Percentiles rank a stretch among this genome's conserved stretches.
Evolutionary conservation across 352 stramenopile species (phyloP).

Genomic region (Pythium dissotocum): DNA sequence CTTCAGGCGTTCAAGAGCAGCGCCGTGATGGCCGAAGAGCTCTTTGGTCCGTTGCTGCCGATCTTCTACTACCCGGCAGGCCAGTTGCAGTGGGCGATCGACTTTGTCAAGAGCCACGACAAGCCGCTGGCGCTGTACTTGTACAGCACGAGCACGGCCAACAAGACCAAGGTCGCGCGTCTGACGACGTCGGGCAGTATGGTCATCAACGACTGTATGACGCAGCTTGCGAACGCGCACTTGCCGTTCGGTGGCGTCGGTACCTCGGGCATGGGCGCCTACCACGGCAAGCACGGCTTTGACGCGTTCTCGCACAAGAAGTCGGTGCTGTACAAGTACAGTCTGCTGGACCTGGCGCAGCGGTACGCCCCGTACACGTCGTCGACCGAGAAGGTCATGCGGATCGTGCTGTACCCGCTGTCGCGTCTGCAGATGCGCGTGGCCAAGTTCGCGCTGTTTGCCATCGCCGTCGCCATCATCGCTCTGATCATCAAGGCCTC

Average conservation of each 20-base stretch:
- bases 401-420: neutral
- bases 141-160: constrained; percentile 23
- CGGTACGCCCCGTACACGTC: neutral
- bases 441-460: neutral
- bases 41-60: constrained; percentile 95
- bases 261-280: neutral
- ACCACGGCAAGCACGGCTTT: neutral
- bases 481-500: neutral
- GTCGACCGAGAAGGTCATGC: neutral
- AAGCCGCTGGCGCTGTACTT: constrained; percentile 38
- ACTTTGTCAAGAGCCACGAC: constrained; percentile 30
- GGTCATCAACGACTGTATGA: constrained; percentile 36
- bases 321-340: constrained; percentile 5
- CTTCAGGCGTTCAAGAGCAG: constrained; percentile 44
- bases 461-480: neutral
- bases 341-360: neutral
- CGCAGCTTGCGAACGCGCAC: constrained; percentile 32
- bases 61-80: constrained; percentile 78
- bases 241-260: constrained; percentile 43
- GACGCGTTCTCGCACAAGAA: neutral
- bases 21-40: constrained; percentile 89
- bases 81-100: constrained; percentile 28
- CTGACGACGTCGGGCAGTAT: constrained; percentile 35
- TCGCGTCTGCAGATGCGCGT: neutral
- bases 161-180: constrained; percentile 21